Evolutionary conservation across 169 alveolate species (phyloP).

Genomic region (Cytauxzoon felis): DNA sequence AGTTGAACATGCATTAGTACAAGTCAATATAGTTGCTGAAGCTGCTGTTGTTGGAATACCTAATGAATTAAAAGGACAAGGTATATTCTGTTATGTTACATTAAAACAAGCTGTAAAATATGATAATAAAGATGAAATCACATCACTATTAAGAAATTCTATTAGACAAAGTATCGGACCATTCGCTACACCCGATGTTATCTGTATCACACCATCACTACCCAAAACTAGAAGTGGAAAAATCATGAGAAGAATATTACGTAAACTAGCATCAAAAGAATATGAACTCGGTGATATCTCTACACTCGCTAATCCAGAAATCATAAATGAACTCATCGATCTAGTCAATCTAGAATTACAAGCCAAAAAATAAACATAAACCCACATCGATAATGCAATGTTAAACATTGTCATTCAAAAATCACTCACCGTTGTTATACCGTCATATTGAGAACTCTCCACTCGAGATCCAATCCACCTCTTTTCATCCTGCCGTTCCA

Average conservation of each 20-base stretch:
- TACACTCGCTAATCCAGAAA: constrained; percentile 81
- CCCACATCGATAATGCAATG: background rate
- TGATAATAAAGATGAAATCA: constrained; percentile 10
- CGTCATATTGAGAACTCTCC: too few species aligned
- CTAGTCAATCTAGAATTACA: too few species aligned
- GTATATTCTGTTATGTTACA: constrained; percentile 86
- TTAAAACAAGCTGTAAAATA: constrained; percentile 51
- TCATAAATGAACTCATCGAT: constrained; percentile 68
- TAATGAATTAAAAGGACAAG: constrained; percentile 91
- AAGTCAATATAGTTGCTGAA: constrained; percentile 81
- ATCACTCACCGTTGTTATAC: too few species aligned
- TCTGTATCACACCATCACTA: constrained; percentile 76
- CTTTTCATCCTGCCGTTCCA: too few species aligned
- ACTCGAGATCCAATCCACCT: too few species aligned
- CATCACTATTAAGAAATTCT: constrained; percentile 9
- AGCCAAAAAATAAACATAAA: background rate
- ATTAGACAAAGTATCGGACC: constrained; percentile 81
- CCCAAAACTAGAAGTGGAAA: constrained; percentile 93
- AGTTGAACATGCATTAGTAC: constrained; percentile 88
- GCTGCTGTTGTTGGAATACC: constrained; percentile 91
- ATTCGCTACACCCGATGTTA: constrained; percentile 88
- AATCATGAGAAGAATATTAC: constrained; percentile 87
- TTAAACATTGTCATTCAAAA: too few species aligned
- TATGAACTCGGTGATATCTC: constrained; percentile 78
- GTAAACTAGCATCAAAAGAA: constrained; percentile 84